phyloP scores from a whole-genome alignment of 352 stramenopile species.

The Phytophthora podocarpi region DNA sequence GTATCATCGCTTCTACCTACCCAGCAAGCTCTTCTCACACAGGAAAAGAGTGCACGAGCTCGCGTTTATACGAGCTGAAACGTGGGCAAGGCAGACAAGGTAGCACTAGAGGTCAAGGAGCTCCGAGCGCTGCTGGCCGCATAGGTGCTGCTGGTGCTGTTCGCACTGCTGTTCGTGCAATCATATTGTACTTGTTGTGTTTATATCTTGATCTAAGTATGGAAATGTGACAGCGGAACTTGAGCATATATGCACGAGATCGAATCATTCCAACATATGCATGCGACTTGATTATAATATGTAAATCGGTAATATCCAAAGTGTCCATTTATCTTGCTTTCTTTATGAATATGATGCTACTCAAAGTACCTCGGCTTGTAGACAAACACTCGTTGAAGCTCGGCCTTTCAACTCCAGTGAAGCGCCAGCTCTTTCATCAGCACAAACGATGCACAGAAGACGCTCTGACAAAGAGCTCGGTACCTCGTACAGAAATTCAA shows the following conservation, averaged over 20 bases:
- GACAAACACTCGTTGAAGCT: neutral
- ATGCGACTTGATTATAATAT: neutral
- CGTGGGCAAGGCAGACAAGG: neutral
- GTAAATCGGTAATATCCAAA: neutral
- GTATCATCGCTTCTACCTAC: slow-evolving; percentile 19
- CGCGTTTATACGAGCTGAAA: neutral
- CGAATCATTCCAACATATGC: neutral
- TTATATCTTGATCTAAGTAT: neutral
- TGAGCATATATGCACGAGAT: too few relatives aligned
- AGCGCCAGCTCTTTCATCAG: neutral
- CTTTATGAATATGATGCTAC: neutral
- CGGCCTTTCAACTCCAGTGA: slow-evolving; percentile 4
- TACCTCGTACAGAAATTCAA: slow-evolving; percentile 3
- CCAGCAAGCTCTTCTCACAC: slow-evolving; percentile 8
- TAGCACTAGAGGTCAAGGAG: neutral
- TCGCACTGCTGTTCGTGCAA: neutral
- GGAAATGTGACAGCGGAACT: neutral
- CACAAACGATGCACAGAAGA: neutral
- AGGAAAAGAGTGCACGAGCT: neutral
- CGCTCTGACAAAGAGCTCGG: neutral
- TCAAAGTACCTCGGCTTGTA: neutral
- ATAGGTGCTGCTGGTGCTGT: neutral
- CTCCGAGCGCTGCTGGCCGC: neutral
- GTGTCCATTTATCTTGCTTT: slow-evolving; percentile 7
- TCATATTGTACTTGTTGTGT: neutral